Evolutionary conservation across 139 green algal species (phyloP), one percentile per base, ranked within the genome.

Genomic region (Parachlorella kessleri): DNA sequence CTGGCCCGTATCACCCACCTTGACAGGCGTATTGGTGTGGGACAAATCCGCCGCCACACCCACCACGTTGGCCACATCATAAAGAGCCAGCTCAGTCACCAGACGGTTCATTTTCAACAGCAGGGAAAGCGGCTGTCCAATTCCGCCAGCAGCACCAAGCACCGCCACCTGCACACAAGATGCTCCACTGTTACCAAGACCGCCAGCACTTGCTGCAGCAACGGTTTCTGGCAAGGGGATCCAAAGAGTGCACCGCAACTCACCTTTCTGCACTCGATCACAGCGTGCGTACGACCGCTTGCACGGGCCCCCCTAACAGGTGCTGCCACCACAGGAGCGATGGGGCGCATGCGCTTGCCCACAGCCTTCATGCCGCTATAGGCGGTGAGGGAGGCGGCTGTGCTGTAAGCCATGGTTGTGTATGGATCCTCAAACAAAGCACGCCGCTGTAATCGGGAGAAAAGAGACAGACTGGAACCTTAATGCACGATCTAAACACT

Each of bases 91-190:
- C 67, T 97, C 78, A 2, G 76, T 75, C 6, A 92, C 73, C 48
- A 82, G 48, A 7, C 70, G 70, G 71, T 90, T 85, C 86, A 95
- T 89, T 82, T 99, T 99, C 4, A 99, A 78, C 64, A 99, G 90
- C 72, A 99, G 82, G 0, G 88, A 90, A 54, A 99, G 87, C 2
- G 97, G 94, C 89, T 99, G 97, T 18, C 97, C 97, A 74, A 99
- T 99, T 67, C 97, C 97, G 36, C 97, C 97, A 8, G 93, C 94
- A 23, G 97, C 96, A 24, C 97, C 97, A 65, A 99, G 84, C 39
- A 99, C 84, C 3, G 95, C 96, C 6, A 99, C 96, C n/a, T n/a
- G n/a, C n/a, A n/a, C n/a, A n/a, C n/a, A n/a, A n/a, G n/a, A n/a
- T n/a, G n/a, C n/a, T n/a, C n/a, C n/a, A n/a, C n/a, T n/a, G n/a